These are phyloP conservation scores for Akanthomyces dipterigenus DNA, from an alignment of 2,329 filamentous ascomycete species.

Conservation along the genomic window DNA sequence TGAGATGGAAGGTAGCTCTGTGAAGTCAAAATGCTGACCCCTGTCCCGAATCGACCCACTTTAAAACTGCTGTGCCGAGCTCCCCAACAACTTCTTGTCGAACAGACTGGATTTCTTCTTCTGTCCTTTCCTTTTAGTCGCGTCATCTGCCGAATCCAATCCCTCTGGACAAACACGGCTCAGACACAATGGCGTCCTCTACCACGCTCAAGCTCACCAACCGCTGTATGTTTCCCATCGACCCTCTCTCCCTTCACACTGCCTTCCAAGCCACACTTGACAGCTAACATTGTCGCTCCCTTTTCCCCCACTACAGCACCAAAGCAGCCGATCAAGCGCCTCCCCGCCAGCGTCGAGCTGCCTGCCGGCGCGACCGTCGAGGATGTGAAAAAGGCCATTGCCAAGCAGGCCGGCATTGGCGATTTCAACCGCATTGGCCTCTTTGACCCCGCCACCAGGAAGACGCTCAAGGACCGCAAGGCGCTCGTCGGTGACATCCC, in stretches of 20 bases:
- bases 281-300: not conserved
- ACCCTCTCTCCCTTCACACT: not conserved
- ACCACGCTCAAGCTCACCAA: constrained; percentile 38
- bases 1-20: not conserved
- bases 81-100: constrained; percentile 7
- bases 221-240: constrained; percentile 25
- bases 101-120: not conserved
- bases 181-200: constrained; percentile 23
- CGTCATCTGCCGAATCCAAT: not conserved
- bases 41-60: constrained; percentile 1
- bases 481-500: constrained; percentile 44
- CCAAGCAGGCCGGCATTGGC: constrained; percentile 41
- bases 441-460: constrained; percentile 53
- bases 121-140: not conserved
- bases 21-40: not conserved
- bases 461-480: constrained; percentile 56
- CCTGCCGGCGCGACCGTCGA: constrained; percentile 49
- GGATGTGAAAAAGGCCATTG: constrained; percentile 50
- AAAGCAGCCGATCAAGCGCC: constrained; percentile 45
- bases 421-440: constrained; percentile 58
- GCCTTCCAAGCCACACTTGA: not conserved
- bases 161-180: not conserved
- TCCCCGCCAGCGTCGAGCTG: constrained; percentile 46
- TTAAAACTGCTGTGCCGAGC: constrained; percentile 6
- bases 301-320: constrained; percentile 27